Evolutionary conservation across 2,329 filamentous ascomycete genomes (phyloP).

Genomic region (Cryphonectria nitschkei): DNA sequence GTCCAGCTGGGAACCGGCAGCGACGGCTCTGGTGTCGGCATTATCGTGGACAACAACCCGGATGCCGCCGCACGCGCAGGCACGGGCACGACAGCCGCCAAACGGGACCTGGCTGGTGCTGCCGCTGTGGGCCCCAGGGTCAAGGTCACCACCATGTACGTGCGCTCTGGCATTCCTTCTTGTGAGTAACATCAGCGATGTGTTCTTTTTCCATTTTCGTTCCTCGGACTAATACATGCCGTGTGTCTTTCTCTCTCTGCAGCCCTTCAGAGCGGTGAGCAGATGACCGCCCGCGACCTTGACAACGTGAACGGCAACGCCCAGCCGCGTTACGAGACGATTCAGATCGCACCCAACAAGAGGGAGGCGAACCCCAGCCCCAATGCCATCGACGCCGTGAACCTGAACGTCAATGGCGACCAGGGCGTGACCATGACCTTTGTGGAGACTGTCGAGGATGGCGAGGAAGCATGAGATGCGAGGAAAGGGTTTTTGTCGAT

Average conservation of each 20-base stretch:
- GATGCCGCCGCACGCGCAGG: slow-evolving; percentile 30
- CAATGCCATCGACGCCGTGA: slow-evolving; percentile 47
- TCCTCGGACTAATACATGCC: neutral
- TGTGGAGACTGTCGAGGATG: slow-evolving; percentile 45
- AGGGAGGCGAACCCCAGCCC: slow-evolving; percentile 22
- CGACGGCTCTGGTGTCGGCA: slow-evolving; percentile 46
- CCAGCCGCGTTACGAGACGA: slow-evolving; percentile 24
- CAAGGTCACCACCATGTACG: slow-evolving; percentile 52
- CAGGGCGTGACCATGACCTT: slow-evolving; percentile 53
- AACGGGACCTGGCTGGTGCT: slow-evolving; percentile 34
- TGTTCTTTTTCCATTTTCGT: slow-evolving; percentile 3
- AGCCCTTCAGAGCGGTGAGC: slow-evolving; percentile 36
- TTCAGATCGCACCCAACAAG: slow-evolving; percentile 27
- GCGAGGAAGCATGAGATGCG: slow-evolving; percentile 29
- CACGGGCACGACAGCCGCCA: slow-evolving; percentile 13
- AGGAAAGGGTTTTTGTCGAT: neutral
- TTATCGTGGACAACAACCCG: slow-evolving; percentile 40
- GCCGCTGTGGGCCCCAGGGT: slow-evolving; percentile 42
- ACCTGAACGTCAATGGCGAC: slow-evolving; percentile 48
- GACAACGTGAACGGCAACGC: slow-evolving; percentile 21
- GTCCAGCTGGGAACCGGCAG: slow-evolving; percentile 51
- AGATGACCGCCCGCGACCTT: slow-evolving; percentile 28
- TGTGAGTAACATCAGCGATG: slow-evolving; percentile 42
- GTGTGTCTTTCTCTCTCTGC: neutral
- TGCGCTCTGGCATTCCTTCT: slow-evolving; percentile 47